Percentiles rank a stretch among this genome's conserved stretches.
Conservation (phyloP, 2,329 filamentous ascomycete genomes). For the Cordyceps cicadae region DNA sequence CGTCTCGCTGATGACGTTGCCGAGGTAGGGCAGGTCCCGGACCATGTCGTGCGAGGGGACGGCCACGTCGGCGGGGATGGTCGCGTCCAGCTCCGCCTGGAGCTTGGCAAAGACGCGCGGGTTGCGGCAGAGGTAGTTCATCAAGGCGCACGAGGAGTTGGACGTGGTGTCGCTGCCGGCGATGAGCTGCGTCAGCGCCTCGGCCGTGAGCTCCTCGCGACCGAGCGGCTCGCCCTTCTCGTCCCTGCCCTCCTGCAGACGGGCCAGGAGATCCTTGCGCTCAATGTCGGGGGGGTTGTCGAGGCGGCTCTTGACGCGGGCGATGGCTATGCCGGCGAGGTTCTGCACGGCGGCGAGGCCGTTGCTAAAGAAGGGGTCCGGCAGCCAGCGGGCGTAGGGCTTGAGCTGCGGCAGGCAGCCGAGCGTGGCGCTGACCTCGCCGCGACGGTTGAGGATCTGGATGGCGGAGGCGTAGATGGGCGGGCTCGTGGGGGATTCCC, state of each 20-base stretch:
- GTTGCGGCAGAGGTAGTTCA: conserved; percentile 66
- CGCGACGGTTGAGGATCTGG: conserved; percentile 79
- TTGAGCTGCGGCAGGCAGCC: conserved; percentile 67
- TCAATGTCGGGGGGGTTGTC: conserved; percentile 57
- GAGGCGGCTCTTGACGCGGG: conserved; percentile 66
- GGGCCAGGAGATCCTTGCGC: conserved; percentile 71
- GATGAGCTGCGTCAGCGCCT: conserved; percentile 83
- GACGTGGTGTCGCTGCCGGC: conserved; percentile 70
- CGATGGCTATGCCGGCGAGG: conserved; percentile 80
- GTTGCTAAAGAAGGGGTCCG: conserved; percentile 71
- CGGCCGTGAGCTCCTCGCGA: conserved; percentile 73
- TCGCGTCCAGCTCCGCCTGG: conserved; percentile 65
- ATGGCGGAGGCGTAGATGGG: conserved; percentile 70
- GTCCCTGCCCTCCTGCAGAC: conserved; percentile 80
- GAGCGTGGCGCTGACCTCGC: conserved; percentile 75
- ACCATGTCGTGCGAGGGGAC: conserved; percentile 68
- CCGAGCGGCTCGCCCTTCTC: conserved; percentile 68
- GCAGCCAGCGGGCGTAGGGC: conserved; percentile 71
- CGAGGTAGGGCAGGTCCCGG: conserved; percentile 66
- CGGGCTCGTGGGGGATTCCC: conserved; percentile 48
- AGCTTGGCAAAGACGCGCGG: conserved; percentile 65
- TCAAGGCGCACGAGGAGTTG: conserved; percentile 73
- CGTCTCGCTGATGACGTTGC: conserved; percentile 70
- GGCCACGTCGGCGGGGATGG: conserved; percentile 49
- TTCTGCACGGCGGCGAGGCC: conserved; percentile 69